Evolutionary conservation across 345 rosid genomes (phyloP).

Genomic region (Streptanthus diversifolius): DNA sequence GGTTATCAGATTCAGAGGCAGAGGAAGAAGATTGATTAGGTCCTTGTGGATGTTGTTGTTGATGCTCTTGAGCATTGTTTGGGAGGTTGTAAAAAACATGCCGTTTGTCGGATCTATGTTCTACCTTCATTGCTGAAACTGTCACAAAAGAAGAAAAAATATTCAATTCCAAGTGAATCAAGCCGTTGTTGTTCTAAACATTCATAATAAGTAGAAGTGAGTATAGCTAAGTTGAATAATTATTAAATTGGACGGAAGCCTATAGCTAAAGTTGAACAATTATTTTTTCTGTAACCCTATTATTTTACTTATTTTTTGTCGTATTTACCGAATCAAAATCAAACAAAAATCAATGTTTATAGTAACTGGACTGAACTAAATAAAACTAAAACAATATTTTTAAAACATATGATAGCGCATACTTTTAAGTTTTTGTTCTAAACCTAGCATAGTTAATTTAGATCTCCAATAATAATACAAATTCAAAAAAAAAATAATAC

Average conservation of each 20-base stretch:
- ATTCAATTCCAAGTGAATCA: not conserved
- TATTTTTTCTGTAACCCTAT: not conserved
- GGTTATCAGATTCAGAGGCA: constrained; percentile 6
- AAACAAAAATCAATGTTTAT: not conserved
- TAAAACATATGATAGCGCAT: too few species aligned
- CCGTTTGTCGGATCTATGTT: constrained; percentile 35
- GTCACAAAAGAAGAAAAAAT: not conserved
- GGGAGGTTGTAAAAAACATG: constrained; percentile 86
- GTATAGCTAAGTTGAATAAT: too few species aligned
- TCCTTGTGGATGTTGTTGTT: constrained; percentile 46
- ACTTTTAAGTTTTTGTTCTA: too few species aligned
- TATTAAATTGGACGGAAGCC: not conserved
- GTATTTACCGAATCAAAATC: not conserved
- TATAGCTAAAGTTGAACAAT: not conserved
- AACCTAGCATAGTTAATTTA: too few species aligned
- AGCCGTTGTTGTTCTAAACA: not conserved
- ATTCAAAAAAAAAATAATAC: too few species aligned
- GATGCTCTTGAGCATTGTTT: constrained; percentile 50
- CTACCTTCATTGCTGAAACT: constrained; percentile 35
- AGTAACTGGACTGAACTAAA: not conserved
- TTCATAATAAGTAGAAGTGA: not conserved
- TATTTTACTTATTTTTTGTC: not conserved
- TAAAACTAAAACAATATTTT: not conserved
- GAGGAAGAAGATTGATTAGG: constrained; percentile 41
- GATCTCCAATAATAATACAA: too few species aligned